phyloP scores from a whole-genome alignment of 441 rosid genomes.

The Jatropha podagrica region DNA sequence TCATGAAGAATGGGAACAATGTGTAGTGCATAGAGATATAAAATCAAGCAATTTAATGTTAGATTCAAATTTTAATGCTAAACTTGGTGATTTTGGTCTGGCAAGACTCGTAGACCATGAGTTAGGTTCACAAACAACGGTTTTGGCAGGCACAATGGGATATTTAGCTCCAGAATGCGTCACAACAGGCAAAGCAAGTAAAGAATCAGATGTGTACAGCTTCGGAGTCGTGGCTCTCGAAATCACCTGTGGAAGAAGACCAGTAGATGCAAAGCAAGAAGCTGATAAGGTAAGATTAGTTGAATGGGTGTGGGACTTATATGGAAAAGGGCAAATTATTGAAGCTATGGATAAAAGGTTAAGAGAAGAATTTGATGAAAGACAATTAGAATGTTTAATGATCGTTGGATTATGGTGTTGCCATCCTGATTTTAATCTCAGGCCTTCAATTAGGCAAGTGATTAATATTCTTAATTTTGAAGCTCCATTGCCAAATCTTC shows the following conservation, averaged over 20 bases:
- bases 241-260: constrained; percentile 58
- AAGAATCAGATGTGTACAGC: constrained; percentile 72
- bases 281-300: constrained; percentile 47
- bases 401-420: constrained; percentile 70
- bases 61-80: constrained; percentile 63
- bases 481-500: constrained; percentile 48
- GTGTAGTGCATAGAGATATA: constrained; percentile 72
- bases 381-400: constrained; percentile 52
- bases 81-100: constrained; percentile 79
- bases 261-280: constrained; percentile 45
- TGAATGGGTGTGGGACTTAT: constrained; percentile 72
- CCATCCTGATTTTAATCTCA: constrained; percentile 54
- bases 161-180: constrained; percentile 79
- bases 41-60: constrained; percentile 77
- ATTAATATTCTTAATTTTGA: constrained; percentile 50
- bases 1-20: constrained; percentile 85
- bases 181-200: constrained; percentile 75
- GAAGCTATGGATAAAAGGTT: constrained; percentile 47
- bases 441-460: constrained; percentile 59
- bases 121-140: constrained; percentile 66
- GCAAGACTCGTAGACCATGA: constrained; percentile 73
- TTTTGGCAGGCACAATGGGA: constrained; percentile 71
- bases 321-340: constrained; percentile 46
- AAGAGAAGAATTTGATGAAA: constrained; percentile 35
- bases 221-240: constrained; percentile 69